Percentiles rank a stretch among this genome's conserved stretches.
phyloP scores from a whole-genome alignment of 2,329 filamentous ascomycete genomes.

The Ambrosiella xylebori region DNA sequence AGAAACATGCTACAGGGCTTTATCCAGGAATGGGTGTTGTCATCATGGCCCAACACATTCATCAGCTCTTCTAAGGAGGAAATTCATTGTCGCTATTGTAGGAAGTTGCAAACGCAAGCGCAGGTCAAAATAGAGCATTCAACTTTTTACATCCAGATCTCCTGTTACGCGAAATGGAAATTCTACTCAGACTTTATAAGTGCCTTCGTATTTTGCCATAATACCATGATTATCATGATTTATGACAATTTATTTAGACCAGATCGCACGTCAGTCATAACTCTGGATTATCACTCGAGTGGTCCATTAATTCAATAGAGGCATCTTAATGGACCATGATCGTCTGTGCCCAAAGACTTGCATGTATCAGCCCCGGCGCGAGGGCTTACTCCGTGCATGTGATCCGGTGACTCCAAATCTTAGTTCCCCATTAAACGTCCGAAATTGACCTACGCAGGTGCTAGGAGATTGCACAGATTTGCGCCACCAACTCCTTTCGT shows the following conservation, averaged over 20 bases:
- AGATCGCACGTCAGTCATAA: too few relatives aligned
- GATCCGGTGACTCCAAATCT: not conserved
- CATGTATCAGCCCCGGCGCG: not conserved
- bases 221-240: too few relatives aligned
- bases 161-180: too few relatives aligned
- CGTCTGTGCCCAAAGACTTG: not conserved
- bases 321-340: not conserved
- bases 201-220: too few relatives aligned
- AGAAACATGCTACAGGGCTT: too few relatives aligned
- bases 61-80: too few relatives aligned
- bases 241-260: too few relatives aligned
- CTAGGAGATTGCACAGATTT: not conserved
- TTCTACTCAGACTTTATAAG: too few relatives aligned
- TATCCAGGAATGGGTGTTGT: too few relatives aligned
- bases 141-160: not conserved
- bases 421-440: constrained; percentile 8
- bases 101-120: not conserved
- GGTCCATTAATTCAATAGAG: not conserved
- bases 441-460: constrained; percentile 2
- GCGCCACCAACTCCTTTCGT: too few relatives aligned
- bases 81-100: not conserved
- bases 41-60: too few relatives aligned
- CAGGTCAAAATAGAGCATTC: not conserved
- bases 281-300: too few relatives aligned
- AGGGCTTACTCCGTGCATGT: not conserved